Conservation (phyloP, 2,329 filamentous ascomycete species). For the Herpotrichia juniperi region DNA sequence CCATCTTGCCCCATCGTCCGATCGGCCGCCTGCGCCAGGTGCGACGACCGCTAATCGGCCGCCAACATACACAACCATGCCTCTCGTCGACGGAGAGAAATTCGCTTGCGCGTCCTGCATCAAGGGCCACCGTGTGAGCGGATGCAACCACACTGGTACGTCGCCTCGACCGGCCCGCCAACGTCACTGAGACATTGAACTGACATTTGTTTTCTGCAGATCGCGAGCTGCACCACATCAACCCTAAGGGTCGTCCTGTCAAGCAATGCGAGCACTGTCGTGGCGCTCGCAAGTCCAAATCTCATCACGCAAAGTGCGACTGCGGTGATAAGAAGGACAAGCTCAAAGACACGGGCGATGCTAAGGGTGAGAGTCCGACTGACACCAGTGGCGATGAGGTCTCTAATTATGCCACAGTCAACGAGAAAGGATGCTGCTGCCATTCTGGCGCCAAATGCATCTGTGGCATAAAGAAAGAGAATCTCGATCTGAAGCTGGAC, state of each 20-base stretch:
- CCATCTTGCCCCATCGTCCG: constrained; percentile 13
- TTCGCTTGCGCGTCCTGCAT: constrained; percentile 98
- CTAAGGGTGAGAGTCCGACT: constrained; percentile 45
- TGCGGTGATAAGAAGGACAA: constrained; percentile 84
- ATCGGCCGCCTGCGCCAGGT: too few relatives aligned
- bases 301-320: constrained; percentile 94
- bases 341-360: constrained; percentile 53
- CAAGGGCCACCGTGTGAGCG: constrained; percentile 97
- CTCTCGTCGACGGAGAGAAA: constrained; percentile 80
- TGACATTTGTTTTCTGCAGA: constrained; percentile 59
- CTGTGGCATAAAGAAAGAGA: constrained; percentile 66
- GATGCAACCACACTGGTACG: constrained; percentile 92
- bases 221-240: constrained; percentile 89
- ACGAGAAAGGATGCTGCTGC: constrained; percentile 58
- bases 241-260: constrained; percentile 95
- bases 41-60: too few relatives aligned
- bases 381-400: constrained; percentile 30
- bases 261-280: constrained; percentile 98
- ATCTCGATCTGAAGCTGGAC: constrained; percentile 53
- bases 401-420: constrained; percentile 40
- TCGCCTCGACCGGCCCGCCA: constrained; percentile 10
- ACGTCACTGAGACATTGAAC: constrained; percentile 12
- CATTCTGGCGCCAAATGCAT: constrained; percentile 64
- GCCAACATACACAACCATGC: constrained; percentile 40
- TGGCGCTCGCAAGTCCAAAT: constrained; percentile 91